Base-by-base conservation (phyloP, 345 rosid genomes). In the Garcia nutans region DNA sequence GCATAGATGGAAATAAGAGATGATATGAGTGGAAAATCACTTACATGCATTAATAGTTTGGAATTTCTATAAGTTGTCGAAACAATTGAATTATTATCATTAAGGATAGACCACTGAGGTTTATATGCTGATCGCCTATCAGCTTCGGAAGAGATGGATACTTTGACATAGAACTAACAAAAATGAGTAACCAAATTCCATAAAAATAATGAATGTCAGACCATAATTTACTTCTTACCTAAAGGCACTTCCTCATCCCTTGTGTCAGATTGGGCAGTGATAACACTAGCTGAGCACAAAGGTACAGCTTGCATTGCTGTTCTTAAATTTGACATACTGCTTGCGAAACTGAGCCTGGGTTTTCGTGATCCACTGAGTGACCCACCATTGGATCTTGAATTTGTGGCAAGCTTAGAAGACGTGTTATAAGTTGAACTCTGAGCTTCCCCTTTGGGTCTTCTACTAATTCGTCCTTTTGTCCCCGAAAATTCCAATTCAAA, bases 401-500 rank as follows among this genome's bases (percentile, higher is more conserved):
- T 83, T 65, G 77, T 37, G 4, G 58, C 52, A 20, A 55, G 81
- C 81, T 86, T 84, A 19, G 55, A 74, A 45, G 57, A 65, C 70
- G 84, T 73, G 75, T 72, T 77, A 62, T 66, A 26, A 41, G 65
- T 68, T 33, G 78, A 79, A 70, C 61, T 67, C 49, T 61, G 74
- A 59, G 68, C 79, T 68, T 80, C 87, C 71, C 49, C 54, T 33
- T 55, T 81, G 26, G 65, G 64, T 80, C 81, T 85, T 71, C 83
- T 81, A 63, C 77, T 26, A 60, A 72, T 75, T 79, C 85, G 80
- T 77, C 87, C 56, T 75, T 86, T 87, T 8, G 86, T 80, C 61
- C 82, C 86, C 0, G 78, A 82, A 77, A 84, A 85, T 75, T 84
- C 86, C 22, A 44, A 55, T 71, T 83, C 84, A 37, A 89, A 90